phyloP scores from a whole-genome alignment of 169 alveolate genomes.

The Eimeria tenella region DNA sequence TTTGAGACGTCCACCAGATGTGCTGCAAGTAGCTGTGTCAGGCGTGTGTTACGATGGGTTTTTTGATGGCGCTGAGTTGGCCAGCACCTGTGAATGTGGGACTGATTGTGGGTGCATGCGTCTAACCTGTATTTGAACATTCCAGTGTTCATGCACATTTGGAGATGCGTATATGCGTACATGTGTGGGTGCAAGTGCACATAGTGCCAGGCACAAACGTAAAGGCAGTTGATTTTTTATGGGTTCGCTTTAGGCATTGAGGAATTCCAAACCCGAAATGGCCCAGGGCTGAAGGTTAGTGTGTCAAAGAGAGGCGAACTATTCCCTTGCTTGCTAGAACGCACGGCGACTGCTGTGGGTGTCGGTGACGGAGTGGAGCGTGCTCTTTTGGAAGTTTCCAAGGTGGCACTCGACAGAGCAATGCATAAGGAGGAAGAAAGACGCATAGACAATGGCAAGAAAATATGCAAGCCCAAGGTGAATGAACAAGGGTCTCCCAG shows the following conservation, averaged over 20 bases:
- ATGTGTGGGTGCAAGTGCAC: neutral
- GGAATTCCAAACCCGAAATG: constrained; percentile 76
- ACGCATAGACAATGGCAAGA: constrained; percentile 73
- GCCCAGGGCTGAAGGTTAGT: constrained; percentile 74
- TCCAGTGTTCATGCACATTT: no score
- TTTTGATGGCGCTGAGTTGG: no score
- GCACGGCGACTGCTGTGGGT: constrained; percentile 78
- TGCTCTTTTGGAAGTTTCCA: constrained; percentile 62
- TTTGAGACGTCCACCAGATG: no score
- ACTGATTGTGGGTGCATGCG: no score
- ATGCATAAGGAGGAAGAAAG: constrained; percentile 79
- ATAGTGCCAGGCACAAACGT: no score
- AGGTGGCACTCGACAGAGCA: constrained; percentile 72
- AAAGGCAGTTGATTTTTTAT: no score
- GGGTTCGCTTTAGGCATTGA: constrained; percentile 57
- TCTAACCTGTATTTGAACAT: no score
- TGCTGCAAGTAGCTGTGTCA: no score
- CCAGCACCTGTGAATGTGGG: no score
- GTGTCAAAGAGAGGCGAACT: constrained; percentile 76
- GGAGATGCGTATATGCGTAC: neutral
- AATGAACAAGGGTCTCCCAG: neutral
- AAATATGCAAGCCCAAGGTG: constrained; percentile 78
- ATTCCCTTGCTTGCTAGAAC: constrained; percentile 72
- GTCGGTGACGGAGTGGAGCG: constrained; percentile 73
- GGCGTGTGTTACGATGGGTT: no score